phyloP scores from a whole-genome alignment of 352 stramenopile genomes.

The Lagenidium sp. region DNA sequence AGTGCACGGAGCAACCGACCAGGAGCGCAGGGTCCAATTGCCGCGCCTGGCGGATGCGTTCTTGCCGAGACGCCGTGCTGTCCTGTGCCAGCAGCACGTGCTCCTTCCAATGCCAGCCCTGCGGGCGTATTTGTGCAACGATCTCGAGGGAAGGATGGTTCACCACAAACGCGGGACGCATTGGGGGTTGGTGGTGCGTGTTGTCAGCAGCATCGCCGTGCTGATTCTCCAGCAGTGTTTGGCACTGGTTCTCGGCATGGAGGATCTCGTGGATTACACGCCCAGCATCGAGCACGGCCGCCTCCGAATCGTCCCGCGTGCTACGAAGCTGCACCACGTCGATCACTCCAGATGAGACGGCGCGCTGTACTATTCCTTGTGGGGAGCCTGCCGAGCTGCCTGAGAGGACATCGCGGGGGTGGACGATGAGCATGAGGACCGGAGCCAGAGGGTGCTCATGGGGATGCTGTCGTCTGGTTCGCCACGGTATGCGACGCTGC shows the following conservation, averaged over 20 bases:
- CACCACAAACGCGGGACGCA: constrained; percentile 1
- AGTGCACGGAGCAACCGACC: constrained; percentile 24
- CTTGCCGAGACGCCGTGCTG: too few relatives aligned
- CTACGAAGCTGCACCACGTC: constrained; percentile 22
- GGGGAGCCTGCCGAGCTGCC: neutral
- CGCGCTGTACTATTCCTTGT: constrained; percentile 1
- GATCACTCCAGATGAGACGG: constrained; percentile 5
- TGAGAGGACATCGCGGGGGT: constrained; percentile 12
- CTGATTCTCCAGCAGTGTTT: too few relatives aligned
- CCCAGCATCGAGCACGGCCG: constrained; percentile 2
- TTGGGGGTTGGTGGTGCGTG: neutral
- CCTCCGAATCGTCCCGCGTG: constrained; percentile 3
- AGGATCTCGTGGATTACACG: neutral
- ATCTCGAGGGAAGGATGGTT: constrained; percentile 10
- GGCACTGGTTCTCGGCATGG: too few relatives aligned
- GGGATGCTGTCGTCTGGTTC: too few relatives aligned
- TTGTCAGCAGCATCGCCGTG: too few relatives aligned
- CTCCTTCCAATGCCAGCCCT: constrained; percentile 16
- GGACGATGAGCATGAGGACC: constrained; percentile 23
- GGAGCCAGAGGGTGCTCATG: too few relatives aligned
- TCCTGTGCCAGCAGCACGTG: neutral
- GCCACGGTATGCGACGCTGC: too few relatives aligned
- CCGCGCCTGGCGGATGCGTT: too few relatives aligned
- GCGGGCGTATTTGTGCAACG: neutral
- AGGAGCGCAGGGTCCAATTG: too few relatives aligned